Evolutionary conservation across 2,329 filamentous ascomycete genomes (phyloP).

Genomic region (Leptographium procerum): DNA sequence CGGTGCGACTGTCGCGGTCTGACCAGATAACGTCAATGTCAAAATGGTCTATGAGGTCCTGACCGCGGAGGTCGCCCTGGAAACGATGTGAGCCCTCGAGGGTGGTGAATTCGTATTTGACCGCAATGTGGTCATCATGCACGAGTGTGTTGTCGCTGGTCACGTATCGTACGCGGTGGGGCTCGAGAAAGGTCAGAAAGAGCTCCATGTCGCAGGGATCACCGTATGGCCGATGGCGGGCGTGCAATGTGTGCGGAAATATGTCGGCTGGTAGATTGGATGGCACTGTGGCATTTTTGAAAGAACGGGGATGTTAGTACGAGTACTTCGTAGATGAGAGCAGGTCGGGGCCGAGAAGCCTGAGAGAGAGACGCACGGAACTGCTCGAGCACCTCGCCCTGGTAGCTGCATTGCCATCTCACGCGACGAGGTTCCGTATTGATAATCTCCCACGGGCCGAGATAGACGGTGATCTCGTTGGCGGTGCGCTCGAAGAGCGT

Average conservation of each 20-base stretch:
- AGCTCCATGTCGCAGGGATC: conserved; percentile 39
- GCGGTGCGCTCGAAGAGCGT: conserved; percentile 38
- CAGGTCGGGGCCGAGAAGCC: not conserved
- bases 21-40: conserved; percentile 43
- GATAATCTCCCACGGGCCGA: conserved; percentile 42
- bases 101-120: conserved; percentile 40
- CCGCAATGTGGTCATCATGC: conserved; percentile 35
- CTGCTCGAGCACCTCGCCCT: conserved; percentile 39
- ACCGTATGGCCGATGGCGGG: conserved; percentile 37
- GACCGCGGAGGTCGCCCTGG: conserved; percentile 35
- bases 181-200: conserved; percentile 34
- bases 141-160: conserved; percentile 33
- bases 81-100: conserved; percentile 35
- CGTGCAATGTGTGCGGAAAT: conserved; percentile 38
- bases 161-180: conserved; percentile 36
- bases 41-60: conserved; percentile 38
- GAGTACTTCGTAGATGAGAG: no score
- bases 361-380: conserved; percentile 26
- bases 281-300: conserved; percentile 26
- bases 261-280: conserved; percentile 31
- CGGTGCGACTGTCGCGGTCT: conserved; percentile 35
- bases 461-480: conserved; percentile 37
- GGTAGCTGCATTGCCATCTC: conserved; percentile 42
- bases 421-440: conserved; percentile 35
- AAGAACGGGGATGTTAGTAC: not conserved